Conservation (phyloP, 768 basidiomycete species). For the Amanita rubescens region DNA sequence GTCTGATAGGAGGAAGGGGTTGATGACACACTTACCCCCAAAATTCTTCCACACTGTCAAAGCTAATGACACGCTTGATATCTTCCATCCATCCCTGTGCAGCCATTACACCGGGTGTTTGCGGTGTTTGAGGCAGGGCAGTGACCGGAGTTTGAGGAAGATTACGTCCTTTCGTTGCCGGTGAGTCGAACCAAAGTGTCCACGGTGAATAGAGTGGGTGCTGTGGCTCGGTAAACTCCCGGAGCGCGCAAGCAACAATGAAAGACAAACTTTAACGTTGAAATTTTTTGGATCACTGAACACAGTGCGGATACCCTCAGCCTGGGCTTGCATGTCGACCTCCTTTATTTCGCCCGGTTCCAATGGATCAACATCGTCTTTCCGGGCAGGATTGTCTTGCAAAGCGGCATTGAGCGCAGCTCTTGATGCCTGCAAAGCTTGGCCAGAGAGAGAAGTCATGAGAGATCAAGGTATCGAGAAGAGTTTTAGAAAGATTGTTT, state of each 20-base stretch:
- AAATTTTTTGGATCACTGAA: conserved; percentile 91
- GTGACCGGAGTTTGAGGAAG: conserved; percentile 77
- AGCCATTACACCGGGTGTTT: conserved; percentile 64
- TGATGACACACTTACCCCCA: conserved; percentile 69
- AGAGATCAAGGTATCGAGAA: conserved; percentile 13
- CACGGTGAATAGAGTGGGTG: conserved; percentile 91
- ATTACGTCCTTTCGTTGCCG: conserved; percentile 83
- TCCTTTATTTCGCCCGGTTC: conserved; percentile 88
- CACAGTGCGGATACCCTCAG: conserved; percentile 81
- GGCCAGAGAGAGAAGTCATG: conserved; percentile 46
- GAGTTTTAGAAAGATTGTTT: conserved; percentile 12
- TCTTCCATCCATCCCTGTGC: conserved; percentile 98
- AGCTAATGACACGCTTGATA: conserved; percentile 91
- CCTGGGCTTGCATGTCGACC: conserved; percentile 76
- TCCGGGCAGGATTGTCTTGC: conserved; percentile 41
- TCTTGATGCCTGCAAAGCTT: conserved; percentile 72
- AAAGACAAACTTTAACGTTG: conserved; percentile 79
- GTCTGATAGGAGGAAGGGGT: conserved; percentile 4
- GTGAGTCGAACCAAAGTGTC: conserved; percentile 99
- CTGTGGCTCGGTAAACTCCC: conserved; percentile 30
- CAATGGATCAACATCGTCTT: conserved; percentile 30
- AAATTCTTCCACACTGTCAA: conserved; percentile 97
- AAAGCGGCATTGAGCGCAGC: conserved; percentile 72
- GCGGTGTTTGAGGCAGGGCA: conserved; percentile 70
- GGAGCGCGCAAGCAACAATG: background rate